Conservation (phyloP, 306 rosid species). For the Quercus gilva region DNA sequence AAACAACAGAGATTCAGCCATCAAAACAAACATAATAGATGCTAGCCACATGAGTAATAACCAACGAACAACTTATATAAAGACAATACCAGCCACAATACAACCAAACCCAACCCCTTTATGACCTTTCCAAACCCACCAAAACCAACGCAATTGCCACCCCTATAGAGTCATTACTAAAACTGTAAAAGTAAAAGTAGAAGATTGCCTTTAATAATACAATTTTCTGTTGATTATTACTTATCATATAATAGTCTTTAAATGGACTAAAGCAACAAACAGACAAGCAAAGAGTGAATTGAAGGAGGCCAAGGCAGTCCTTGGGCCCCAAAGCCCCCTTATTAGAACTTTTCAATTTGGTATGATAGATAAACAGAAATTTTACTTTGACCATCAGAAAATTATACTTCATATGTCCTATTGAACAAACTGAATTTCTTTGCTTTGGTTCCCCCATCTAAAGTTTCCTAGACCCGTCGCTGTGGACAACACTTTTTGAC, state of each 20-base stretch:
- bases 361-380: neutral
- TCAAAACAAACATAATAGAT: neutral
- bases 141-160: too few species aligned
- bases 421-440: neutral
- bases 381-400: neutral
- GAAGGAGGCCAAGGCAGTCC: neutral
- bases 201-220: too few species aligned
- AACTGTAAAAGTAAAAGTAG: too few species aligned
- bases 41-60: neutral
- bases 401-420: neutral
- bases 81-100: neutral
- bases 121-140: neutral
- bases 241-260: too few species aligned
- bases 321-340: neutral
- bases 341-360: neutral
- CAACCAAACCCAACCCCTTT: neutral
- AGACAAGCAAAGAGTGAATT: too few species aligned
- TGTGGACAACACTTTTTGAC: too few species aligned
- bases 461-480: neutral
- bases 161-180: too few species aligned
- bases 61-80: neutral
- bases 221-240: too few species aligned
- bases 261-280: too few species aligned
- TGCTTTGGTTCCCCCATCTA: neutral
- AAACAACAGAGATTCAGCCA: neutral